These are phyloP conservation scores for Aquilaria malaccensis DNA, from an alignment of 345 rosid species.

Conservation along the genomic window DNA sequence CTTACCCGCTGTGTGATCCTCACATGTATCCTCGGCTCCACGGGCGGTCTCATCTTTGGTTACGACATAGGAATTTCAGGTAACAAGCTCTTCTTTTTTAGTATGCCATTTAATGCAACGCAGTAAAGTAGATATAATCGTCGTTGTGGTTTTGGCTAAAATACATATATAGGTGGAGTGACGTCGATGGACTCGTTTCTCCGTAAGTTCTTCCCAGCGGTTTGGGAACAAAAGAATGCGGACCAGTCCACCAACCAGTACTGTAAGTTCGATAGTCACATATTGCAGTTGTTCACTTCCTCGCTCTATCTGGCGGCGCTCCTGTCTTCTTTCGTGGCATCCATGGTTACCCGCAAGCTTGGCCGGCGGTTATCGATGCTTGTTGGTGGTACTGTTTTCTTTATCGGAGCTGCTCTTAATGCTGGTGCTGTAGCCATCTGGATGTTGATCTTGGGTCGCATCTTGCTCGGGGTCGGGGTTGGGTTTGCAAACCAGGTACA, in stretches of 20 bases:
- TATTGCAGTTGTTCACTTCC: slow-evolving; percentile 81
- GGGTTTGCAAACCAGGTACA: slow-evolving; percentile 98
- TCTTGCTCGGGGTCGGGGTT: slow-evolving; percentile 90
- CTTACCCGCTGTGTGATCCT: slow-evolving; percentile 66
- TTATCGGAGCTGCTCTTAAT: slow-evolving; percentile 72
- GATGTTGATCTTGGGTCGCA: slow-evolving; percentile 91
- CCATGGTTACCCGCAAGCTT: slow-evolving; percentile 61
- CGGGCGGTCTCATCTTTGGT: slow-evolving; percentile 97
- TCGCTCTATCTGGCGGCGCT: slow-evolving; percentile 89
- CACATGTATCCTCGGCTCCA: slow-evolving; percentile 86
- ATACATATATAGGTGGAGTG: slow-evolving; percentile 63
- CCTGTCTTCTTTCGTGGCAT: slow-evolving; percentile 67
- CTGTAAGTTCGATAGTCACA: slow-evolving; percentile 66
- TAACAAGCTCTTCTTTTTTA: slow-evolving; percentile 11
- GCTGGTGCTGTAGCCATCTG: slow-evolving; percentile 67
- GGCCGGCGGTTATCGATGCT: slow-evolving; percentile 86
- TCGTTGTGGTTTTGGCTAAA: not conserved
- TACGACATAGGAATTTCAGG: slow-evolving; percentile 97
- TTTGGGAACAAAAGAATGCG: slow-evolving; percentile 40
- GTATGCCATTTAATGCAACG: not conserved
- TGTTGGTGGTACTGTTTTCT: slow-evolving; percentile 80
- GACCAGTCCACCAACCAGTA: slow-evolving; percentile 51
- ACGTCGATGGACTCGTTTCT: slow-evolving; percentile 76
- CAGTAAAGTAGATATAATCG: not conserved
- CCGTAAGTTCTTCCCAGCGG: slow-evolving; percentile 60